Evolutionary conservation across 306 rosid genomes (phyloP), one percentile per base, ranked within the genome.

Genomic region (Comarum palustre): DNA sequence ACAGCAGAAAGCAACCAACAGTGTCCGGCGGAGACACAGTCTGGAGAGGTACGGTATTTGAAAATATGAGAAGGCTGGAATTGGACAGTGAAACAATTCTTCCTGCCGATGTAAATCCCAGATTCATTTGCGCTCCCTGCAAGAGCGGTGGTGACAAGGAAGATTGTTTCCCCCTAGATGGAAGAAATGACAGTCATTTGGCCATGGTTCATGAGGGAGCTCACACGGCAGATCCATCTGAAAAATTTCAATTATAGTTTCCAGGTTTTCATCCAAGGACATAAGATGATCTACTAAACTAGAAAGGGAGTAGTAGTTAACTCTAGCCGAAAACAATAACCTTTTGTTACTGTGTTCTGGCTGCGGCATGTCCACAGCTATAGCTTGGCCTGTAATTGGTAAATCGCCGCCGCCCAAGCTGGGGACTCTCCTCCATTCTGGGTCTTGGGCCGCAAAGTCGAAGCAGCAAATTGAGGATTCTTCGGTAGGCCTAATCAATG

Each of bases 301-400:
- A 14, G 3, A 0, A 17, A 6, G 6, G 32, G 2, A 4, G 29
- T 11, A 16, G 54, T 2, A 0, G 9, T 0, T n/a, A n/a, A n/a
- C 0, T 8, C 0, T 9, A 39, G 0, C 12, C 43, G 43, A 41
- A 41, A 41, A 54, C 31, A 54, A 3, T 54, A 54, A 9, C 15
- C 3, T 8, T 2, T 10, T 24, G 62, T 55, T 55, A 55, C 27
- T 1, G 58, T 52, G 27, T 48, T 48, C 54, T 10, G 54, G 54
- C 54, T 48, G 54, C 22, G 58, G 58, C 27, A 52, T 10, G 34
- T 55, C 62, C 62, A 24, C 32, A 32, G 12, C 62, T 22, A 22
- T 5, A 55, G 62, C 34, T 55, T 12, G 27, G 62, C 8, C 32
- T 55, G 0, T 0, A 55, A 55, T 0, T 24, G 62, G 62, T 4